Conservation (phyloP, 169 alveolate genomes). For the Theileria orientalis region DNA sequence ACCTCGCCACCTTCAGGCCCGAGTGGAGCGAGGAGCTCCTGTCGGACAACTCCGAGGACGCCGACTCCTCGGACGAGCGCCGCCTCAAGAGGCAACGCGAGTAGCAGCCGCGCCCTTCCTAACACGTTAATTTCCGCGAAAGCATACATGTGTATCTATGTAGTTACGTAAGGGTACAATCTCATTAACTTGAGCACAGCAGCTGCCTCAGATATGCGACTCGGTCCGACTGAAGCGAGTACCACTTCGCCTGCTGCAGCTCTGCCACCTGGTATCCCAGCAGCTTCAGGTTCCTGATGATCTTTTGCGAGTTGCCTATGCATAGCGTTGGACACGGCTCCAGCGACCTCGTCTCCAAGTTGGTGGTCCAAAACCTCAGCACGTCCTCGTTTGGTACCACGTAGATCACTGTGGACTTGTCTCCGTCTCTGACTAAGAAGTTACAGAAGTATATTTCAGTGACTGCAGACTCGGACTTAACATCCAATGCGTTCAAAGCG, state of each 20-base stretch:
- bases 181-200: neutral
- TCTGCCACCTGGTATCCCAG: neutral
- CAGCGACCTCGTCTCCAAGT: neutral
- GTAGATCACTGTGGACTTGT: neutral
- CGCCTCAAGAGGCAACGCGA: conserved; percentile 25
- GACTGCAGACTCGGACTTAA: conserved; percentile 31
- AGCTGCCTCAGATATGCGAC: neutral
- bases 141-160: neutral
- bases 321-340: neutral
- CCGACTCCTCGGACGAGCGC: neutral
- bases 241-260: conserved; percentile 4
- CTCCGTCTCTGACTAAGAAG: conserved; percentile 17
- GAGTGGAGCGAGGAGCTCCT: conserved; percentile 35
- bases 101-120: neutral
- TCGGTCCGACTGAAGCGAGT: neutral
- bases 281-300: neutral
- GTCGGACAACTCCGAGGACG: conserved; percentile 11
- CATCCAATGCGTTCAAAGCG: conserved; percentile 15
- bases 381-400: neutral
- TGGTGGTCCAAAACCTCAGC: neutral
- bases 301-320: conserved; percentile 7
- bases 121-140: neutral
- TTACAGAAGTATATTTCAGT: conserved; percentile 51
- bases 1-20: neutral
- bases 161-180: too few relatives aligned